Conservation (phyloP, 1,284 basidiomycete genomes). For the Thelephora terrestris region DNA sequence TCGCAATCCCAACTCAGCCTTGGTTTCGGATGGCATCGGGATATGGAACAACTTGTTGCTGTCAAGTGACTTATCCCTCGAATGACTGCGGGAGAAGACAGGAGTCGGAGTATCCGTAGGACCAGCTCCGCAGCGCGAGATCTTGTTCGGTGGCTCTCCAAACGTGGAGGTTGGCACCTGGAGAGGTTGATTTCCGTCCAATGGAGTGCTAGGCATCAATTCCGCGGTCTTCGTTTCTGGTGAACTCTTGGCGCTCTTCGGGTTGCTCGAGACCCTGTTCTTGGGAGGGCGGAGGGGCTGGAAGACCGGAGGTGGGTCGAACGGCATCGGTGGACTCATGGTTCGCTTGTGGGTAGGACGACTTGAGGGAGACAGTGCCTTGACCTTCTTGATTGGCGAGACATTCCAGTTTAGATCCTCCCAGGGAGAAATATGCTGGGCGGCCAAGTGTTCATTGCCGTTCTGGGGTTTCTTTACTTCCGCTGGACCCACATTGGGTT, state of each 20-base stretch:
- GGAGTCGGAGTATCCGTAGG: slow-evolving; percentile 26
- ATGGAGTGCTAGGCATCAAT: slow-evolving; percentile 1
- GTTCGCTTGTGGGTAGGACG: slow-evolving; percentile 39
- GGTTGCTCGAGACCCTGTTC: slow-evolving; percentile 9
- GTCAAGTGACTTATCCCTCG: slow-evolving; percentile 26
- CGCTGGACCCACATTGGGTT: neutral
- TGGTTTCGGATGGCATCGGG: slow-evolving; percentile 39
- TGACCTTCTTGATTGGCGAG: slow-evolving; percentile 32
- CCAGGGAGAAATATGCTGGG: slow-evolving; percentile 59
- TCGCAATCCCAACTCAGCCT: slow-evolving; percentile 46
- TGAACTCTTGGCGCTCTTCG: neutral
- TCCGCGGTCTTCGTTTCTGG: no score
- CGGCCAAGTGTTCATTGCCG: slow-evolving; percentile 24
- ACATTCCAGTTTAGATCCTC: slow-evolving; percentile 36
- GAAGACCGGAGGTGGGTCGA: slow-evolving; percentile 40
- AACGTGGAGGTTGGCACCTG: slow-evolving; percentile 36
- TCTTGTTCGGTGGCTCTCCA: slow-evolving; percentile 31
- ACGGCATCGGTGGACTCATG: slow-evolving; percentile 38
- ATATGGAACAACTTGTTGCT: slow-evolving; percentile 9
- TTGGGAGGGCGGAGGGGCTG: slow-evolving; percentile 46
- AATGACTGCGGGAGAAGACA: slow-evolving; percentile 37
- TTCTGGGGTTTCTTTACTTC: neutral
- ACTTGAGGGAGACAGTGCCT: slow-evolving; percentile 15
- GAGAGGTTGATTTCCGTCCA: neutral
- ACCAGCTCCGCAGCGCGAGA: slow-evolving; percentile 13